Conservation (phyloP, 495 filamentous ascomycete species). For the Penicillium chermesinum region DNA sequence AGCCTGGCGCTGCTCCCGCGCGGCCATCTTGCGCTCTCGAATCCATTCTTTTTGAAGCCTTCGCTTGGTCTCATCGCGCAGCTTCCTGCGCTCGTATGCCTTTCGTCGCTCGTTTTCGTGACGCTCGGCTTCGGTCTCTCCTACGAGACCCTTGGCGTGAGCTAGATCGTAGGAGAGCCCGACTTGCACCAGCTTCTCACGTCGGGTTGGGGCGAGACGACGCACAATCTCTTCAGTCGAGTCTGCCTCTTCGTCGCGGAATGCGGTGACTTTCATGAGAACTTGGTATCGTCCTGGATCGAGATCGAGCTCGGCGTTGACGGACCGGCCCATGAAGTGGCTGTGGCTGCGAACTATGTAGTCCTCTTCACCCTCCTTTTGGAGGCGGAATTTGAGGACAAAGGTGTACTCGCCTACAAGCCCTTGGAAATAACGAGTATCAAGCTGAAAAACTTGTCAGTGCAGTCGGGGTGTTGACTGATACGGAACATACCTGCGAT, state of each 20-base stretch:
- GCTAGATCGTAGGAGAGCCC: conserved; percentile 81
- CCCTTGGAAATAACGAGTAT: conserved; percentile 79
- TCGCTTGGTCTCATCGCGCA: conserved; percentile 36
- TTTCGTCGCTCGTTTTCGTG: conserved; percentile 39
- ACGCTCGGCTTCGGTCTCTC: conserved; percentile 63
- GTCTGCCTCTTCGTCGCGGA: conserved; percentile 41
- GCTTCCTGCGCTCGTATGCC: conserved; percentile 38
- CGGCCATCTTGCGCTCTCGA: conserved; percentile 44
- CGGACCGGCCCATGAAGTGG: conserved; percentile 68
- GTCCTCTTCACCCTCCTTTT: conserved; percentile 73
- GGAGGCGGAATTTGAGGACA: conserved; percentile 71
- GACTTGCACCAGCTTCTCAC: conserved; percentile 79
- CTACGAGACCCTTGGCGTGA: conserved; percentile 67
- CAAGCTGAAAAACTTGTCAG: conserved; percentile 46
- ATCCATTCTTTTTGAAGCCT: conserved; percentile 51
- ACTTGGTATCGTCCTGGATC: conserved; percentile 78
- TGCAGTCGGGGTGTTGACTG: neutral
- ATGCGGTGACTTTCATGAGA: conserved; percentile 73
- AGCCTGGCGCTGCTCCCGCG: conserved; percentile 32
- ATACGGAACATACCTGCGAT: conserved; percentile 48
- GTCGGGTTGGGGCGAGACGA: conserved; percentile 52
- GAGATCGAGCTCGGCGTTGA: conserved; percentile 75
- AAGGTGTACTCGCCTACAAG: conserved; percentile 80
- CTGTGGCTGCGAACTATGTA: conserved; percentile 79
- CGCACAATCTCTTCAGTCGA: conserved; percentile 67